Base-by-base conservation (phyloP, 345 rosid genomes). In the Triadica sebifera region DNA sequence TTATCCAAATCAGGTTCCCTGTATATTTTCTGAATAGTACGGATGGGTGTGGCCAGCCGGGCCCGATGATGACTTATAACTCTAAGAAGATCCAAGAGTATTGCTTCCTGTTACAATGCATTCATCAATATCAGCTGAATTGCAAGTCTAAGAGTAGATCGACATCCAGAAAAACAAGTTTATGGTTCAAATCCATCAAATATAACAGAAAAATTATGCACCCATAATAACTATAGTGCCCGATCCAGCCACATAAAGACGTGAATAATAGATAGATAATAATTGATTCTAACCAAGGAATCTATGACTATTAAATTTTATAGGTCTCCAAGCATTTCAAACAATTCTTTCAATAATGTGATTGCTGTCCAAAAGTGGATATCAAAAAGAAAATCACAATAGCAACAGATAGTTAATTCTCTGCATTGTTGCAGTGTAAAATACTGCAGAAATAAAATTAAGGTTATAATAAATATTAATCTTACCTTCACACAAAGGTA, bases 11-110 rank as follows among this genome's bases (percentile, higher is more conserved):
- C 97, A 67, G 91, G 77, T 63, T 92, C 97, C 0, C 81, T 68
- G 81, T 91, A 88, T 74, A 88, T 73, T 68, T 92, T 92, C 80
- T 91, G 98, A 51, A 94, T 86, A 24, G 95, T 92, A 64, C 98
- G 95, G 68, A 92, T 91, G 20, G 97, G 98, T 68, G 95, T 94
- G 79, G 98, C 98, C 5, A 94, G 97, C 49, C 93, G 87, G 41
- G 95, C 98, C 12, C 87, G 81, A 25, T 94, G 98, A 83, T 94
- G 94, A 64, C 93, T 89, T 57, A 92, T 82, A 58, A 94, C 97
- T 78, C 90, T 86, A 12, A 92, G 95, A 83, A 94, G 98, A 85
- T 94, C 98, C 90, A 91, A 67, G 52, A 94, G 86, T 70, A 94
- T 80, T 20, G 87, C 93, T 89, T 92, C 98, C 98, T 94, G 95